These are phyloP conservation scores for Sporothrix variecibatus DNA, from an alignment of 2,329 filamentous ascomycete genomes.

Conservation along the genomic window DNA sequence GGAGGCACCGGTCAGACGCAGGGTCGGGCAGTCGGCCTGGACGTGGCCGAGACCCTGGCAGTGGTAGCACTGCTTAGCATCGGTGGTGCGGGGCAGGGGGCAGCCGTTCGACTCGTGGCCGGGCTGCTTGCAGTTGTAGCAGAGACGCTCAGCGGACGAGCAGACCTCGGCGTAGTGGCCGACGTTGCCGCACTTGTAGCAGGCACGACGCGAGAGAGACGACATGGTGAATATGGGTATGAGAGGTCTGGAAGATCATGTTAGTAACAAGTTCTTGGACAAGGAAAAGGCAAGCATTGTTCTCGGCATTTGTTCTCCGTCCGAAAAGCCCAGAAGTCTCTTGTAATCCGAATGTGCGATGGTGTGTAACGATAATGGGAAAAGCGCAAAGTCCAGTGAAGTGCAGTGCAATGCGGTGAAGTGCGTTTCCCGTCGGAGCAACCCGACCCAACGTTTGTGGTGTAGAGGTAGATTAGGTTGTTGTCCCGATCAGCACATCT, in stretches of 20 bases:
- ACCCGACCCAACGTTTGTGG: neutral
- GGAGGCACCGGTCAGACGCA: slow-evolving; percentile 82
- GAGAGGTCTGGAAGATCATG: slow-evolving; percentile 17
- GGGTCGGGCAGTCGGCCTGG: slow-evolving; percentile 96
- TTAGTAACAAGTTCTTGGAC: neutral
- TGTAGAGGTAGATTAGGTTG: slow-evolving; percentile 6
- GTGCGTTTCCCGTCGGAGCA: neutral
- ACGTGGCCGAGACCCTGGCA: slow-evolving; percentile 98
- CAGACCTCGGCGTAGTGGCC: slow-evolving; percentile 86
- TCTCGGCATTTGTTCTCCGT: neutral
- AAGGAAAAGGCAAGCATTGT: neutral
- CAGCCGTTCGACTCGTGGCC: slow-evolving; percentile 97
- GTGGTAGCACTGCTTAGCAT: slow-evolving; percentile 99
- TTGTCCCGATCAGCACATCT: slow-evolving; percentile 1
- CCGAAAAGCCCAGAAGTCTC: neutral
- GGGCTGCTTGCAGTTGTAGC: slow-evolving; percentile 98
- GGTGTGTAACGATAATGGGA: neutral
- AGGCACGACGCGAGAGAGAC: slow-evolving; percentile 78
- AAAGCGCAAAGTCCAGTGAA: neutral
- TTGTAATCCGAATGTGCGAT: neutral
- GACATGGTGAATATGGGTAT: slow-evolving; percentile 60
- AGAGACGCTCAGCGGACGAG: slow-evolving; percentile 95
- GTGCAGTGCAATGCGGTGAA: neutral
- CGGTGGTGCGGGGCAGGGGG: slow-evolving; percentile 92
- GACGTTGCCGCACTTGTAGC: slow-evolving; percentile 82